phyloP scores from a whole-genome alignment of 2,329 filamentous ascomycete species.

The Ophiostoma sp. region DNA sequence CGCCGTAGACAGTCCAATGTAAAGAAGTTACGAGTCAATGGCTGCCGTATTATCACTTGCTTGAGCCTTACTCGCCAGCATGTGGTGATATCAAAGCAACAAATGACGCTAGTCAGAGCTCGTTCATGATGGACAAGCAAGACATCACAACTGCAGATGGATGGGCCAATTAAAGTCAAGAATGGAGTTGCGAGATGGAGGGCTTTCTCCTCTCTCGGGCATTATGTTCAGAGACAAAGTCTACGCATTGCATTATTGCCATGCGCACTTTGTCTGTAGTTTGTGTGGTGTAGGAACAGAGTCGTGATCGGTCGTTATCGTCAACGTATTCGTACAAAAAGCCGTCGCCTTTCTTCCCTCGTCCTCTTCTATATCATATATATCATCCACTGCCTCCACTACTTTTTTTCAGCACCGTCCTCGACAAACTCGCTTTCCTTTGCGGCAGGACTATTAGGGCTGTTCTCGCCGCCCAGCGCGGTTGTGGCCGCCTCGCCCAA shows the following conservation, averaged over 20 bases:
- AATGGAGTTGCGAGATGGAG: constrained; percentile 15
- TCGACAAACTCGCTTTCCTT: background rate
- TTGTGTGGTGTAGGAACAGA: constrained; percentile 8
- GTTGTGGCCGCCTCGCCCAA: background rate
- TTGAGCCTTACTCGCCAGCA: background rate
- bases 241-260: background rate
- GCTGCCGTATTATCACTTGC: background rate
- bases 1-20: background rate
- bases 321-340: constrained; percentile 21
- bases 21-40: background rate
- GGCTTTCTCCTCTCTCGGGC: background rate
- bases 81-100: background rate
- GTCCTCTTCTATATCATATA: background rate
- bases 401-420: background rate
- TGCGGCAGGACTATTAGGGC: background rate
- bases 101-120: background rate
- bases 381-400: background rate
- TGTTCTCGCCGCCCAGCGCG: background rate
- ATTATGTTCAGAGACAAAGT: background rate
- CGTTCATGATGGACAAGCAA: background rate
- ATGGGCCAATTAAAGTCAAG: background rate
- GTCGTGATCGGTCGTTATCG: constrained; percentile 23
- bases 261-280: background rate
- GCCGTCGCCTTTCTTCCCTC: background rate
- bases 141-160: background rate